These are phyloP conservation scores for Fusarium sp. DNA, from an alignment of 2,329 filamentous ascomycete genomes.

Conservation along the genomic window DNA sequence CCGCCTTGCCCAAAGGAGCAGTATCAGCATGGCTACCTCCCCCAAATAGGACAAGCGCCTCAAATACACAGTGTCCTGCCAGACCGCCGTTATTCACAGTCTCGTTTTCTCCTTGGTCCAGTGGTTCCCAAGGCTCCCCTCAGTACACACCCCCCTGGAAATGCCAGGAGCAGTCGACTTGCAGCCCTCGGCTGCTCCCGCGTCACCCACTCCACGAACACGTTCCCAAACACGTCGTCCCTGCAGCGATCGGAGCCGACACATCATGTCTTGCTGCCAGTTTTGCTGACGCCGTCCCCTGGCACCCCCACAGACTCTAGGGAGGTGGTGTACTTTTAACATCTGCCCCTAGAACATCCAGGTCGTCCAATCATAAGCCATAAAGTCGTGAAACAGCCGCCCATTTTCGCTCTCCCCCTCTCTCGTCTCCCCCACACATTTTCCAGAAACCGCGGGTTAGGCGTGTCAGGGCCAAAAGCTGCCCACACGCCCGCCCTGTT, in stretches of 20 bases:
- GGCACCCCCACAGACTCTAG: conserved; percentile 42
- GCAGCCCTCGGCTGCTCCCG: conserved; percentile 44
- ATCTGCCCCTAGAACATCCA: conserved; percentile 48
- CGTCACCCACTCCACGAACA: conserved; percentile 35
- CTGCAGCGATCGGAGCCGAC: conserved; percentile 40
- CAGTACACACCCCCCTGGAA: conserved; percentile 37
- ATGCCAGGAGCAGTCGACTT: conserved; percentile 29
- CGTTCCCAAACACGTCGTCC: conserved; percentile 27
- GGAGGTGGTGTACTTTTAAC: conserved; percentile 61
- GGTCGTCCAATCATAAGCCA: conserved; percentile 66
- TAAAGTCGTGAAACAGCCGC: conserved; percentile 60
- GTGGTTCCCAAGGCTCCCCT: conserved; percentile 33
- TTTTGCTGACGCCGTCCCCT: conserved; percentile 38
- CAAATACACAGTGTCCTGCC: conserved; percentile 36
- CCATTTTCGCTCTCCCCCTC: conserved; percentile 27
- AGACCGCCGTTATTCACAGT: conserved; percentile 32
- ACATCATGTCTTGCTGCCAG: conserved; percentile 39
- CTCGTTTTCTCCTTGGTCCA: conserved; percentile 30
- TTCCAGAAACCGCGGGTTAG: conserved; percentile 43
- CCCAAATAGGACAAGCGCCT: conserved; percentile 50
- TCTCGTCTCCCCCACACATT: conserved; percentile 39
- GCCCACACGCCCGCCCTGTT: conserved; percentile 42
- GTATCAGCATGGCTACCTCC: conserved; percentile 42
- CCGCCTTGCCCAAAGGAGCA: conserved; percentile 48
- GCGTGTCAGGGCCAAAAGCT: conserved; percentile 40